A percentile compares a stretch with the other conserved stretches of the same genome.
Evolutionary conservation across 805 yeast genomes (phyloP).

Genomic region (Myxozyma udenii): DNA sequence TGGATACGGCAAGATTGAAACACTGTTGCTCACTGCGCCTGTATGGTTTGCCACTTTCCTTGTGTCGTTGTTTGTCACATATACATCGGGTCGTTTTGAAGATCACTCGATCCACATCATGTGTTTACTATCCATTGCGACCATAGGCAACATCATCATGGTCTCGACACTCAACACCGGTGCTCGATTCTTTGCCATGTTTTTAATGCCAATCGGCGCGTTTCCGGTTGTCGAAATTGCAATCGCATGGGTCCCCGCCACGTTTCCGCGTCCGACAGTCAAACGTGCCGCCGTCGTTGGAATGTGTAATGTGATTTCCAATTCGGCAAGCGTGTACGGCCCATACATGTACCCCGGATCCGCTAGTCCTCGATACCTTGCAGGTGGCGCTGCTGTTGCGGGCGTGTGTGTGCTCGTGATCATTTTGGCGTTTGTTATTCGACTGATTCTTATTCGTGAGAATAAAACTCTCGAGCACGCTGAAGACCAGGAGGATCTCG

Average conservation of each 20-base stretch:
- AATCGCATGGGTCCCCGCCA: slow-evolving; percentile 19
- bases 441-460: slow-evolving; percentile 11
- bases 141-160: slow-evolving; percentile 12
- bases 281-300: slow-evolving; percentile 21
- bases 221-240: slow-evolving; percentile 16
- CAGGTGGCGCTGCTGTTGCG: slow-evolving; percentile 21
- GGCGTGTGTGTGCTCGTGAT: slow-evolving; percentile 7
- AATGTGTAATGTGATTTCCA: slow-evolving; percentile 17
- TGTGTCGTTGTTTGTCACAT: slow-evolving; percentile 42
- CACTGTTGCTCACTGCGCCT: slow-evolving; percentile 59
- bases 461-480: slow-evolving; percentile 16
- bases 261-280: slow-evolving; percentile 22
- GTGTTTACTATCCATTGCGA: slow-evolving; percentile 1
- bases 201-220: slow-evolving; percentile 20
- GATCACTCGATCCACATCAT: slow-evolving; percentile 24
- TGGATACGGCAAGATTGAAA: slow-evolving; percentile 48
- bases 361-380: slow-evolving; percentile 18
- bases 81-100: slow-evolving; percentile 19
- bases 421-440: slow-evolving; percentile 5
- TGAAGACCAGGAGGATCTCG: slow-evolving; percentile 8
- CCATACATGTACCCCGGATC: slow-evolving; percentile 17
- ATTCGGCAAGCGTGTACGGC: slow-evolving; percentile 14
- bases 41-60: slow-evolving; percentile 55
- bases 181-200: slow-evolving; percentile 18
- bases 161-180: slow-evolving; percentile 13